Conservation (phyloP, 768 basidiomycete genomes). For the Boletus pseudopeckii region DNA sequence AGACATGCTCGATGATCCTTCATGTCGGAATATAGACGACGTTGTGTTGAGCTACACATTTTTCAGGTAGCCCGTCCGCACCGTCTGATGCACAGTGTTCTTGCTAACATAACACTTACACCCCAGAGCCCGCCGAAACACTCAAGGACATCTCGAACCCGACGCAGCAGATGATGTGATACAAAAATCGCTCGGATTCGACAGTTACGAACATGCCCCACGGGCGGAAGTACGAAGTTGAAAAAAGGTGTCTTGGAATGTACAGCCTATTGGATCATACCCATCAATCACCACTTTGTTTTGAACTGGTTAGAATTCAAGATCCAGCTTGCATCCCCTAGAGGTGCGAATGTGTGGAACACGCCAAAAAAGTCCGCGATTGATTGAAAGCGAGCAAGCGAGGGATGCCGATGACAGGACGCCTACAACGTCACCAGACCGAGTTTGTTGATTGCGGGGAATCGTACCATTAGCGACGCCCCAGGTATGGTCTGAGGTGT, state of each 20-base stretch:
- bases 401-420: not conserved
- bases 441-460: not conserved
- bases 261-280: not conserved
- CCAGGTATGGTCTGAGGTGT: not conserved
- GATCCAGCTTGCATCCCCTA: not conserved
- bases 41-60: conserved; percentile 96
- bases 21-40: conserved; percentile 83
- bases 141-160: conserved; percentile 83
- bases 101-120: not conserved
- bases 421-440: not conserved
- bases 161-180: conserved; percentile 81
- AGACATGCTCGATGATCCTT: conserved; percentile 90
- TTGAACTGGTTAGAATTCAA: not conserved
- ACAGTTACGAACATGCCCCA: conserved; percentile 50
- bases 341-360: not conserved
- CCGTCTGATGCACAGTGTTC: not conserved
- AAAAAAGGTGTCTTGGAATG: not conserved
- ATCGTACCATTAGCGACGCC: too few relatives aligned
- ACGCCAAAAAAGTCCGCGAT: too few relatives aligned
- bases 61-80: conserved; percentile 61
- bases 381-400: too few relatives aligned
- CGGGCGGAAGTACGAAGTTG: conserved; percentile 25
- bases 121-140: conserved; percentile 78
- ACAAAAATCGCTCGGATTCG: conserved; percentile 77
- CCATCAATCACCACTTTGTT: not conserved